A percentile compares a stretch with the other conserved stretches of the same genome.
Conservation (phyloP, 352 stramenopile species). For the Lagenidium giganteum region DNA sequence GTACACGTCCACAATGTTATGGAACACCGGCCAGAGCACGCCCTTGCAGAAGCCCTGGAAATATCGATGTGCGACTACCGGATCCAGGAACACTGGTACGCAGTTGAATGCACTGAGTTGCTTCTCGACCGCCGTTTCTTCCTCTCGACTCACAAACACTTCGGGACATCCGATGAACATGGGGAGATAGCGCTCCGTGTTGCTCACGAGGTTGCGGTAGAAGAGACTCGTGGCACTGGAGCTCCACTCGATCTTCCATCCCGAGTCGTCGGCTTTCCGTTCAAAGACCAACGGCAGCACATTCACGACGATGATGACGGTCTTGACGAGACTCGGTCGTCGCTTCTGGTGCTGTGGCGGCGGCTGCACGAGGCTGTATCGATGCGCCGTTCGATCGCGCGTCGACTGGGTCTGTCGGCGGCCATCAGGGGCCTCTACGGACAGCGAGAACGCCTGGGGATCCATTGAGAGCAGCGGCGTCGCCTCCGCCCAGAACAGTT, state of each 20-base stretch:
- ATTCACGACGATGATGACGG: slow-evolving; percentile 76
- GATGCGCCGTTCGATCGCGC: no score
- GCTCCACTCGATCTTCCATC: slow-evolving; percentile 65
- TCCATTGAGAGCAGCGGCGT: no score
- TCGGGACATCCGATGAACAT: slow-evolving; percentile 75
- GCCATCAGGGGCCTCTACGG: no score
- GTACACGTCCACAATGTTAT: slow-evolving; percentile 97
- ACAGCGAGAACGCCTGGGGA: no score
- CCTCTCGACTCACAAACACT: slow-evolving; percentile 53
- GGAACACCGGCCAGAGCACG: slow-evolving; percentile 96
- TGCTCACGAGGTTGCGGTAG: slow-evolving; percentile 64
- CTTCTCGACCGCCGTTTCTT: slow-evolving; percentile 65
- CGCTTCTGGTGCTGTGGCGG: no score
- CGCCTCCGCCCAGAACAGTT: no score
- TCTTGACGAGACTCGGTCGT: no score
- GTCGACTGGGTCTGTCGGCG: no score
- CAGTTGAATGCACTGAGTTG: slow-evolving; percentile 88
- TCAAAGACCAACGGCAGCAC: slow-evolving; percentile 74
- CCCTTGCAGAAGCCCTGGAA: slow-evolving; percentile 96
- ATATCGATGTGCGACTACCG: slow-evolving; percentile 74
- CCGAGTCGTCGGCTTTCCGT: slow-evolving; percentile 30
- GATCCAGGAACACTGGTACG: slow-evolving; percentile 94
- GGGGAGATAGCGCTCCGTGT: slow-evolving; percentile 42
- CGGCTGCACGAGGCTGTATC: no score
- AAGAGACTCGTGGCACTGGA: slow-evolving; percentile 69